Evolutionary conservation across 331 rosid genomes (phyloP).

Genomic region (Malus hybrid): DNA sequence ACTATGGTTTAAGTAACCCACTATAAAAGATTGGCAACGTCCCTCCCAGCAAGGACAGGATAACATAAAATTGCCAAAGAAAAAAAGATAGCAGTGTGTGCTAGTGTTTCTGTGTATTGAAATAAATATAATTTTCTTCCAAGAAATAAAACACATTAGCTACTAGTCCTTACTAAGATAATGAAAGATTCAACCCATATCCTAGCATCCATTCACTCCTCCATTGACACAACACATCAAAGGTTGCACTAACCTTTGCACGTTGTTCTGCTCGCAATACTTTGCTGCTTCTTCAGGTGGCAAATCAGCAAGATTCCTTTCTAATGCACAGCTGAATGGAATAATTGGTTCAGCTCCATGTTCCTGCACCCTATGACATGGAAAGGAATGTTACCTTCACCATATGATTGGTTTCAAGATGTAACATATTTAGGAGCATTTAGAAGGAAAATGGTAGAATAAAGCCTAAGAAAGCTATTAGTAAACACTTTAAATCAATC

Average conservation of each 20-base stretch:
- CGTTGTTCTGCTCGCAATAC: conserved; percentile 82
- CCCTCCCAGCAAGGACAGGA: neutral
- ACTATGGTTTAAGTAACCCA: neutral
- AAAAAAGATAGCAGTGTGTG: neutral
- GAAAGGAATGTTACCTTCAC: neutral
- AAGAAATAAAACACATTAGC: neutral
- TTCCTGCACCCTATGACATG: conserved; percentile 85
- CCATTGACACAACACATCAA: neutral
- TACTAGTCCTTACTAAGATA: neutral
- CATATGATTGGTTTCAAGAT: neutral
- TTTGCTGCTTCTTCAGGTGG: conserved; percentile 71
- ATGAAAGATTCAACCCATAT: neutral
- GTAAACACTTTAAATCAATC: neutral
- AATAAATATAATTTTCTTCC: neutral
- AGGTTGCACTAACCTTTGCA: conserved; percentile 59
- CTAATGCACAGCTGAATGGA: conserved; percentile 89
- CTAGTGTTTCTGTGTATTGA: neutral
- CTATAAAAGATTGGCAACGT: neutral
- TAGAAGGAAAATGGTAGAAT: neutral
- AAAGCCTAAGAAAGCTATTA: neutral
- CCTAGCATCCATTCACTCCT: neutral
- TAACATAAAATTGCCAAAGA: neutral
- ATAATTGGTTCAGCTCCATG: conserved; percentile 84
- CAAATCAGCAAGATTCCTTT: conserved; percentile 78
- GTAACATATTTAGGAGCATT: neutral